A percentile compares a stretch with the other conserved stretches of the same genome.
These are phyloP conservation scores for Euphorbia tirucalli DNA, from an alignment of 345 rosid species.

Conservation along the genomic window DNA sequence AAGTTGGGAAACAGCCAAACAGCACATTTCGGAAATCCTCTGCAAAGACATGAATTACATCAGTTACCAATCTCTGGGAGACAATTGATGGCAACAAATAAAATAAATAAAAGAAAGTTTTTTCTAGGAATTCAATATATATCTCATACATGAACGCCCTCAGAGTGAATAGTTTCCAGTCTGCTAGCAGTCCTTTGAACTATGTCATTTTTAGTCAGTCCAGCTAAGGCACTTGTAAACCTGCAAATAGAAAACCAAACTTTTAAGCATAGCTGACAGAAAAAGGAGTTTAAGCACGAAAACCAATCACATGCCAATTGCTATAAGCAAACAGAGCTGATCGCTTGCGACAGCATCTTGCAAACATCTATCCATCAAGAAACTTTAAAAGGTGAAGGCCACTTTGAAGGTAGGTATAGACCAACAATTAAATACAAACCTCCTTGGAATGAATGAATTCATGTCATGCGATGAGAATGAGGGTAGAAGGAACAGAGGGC, in stretches of 20 bases:
- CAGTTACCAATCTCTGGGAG: background rate
- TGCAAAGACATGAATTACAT: conserved; percentile 41
- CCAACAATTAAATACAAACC: background rate
- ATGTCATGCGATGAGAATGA: too few species aligned
- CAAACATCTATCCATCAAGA: background rate
- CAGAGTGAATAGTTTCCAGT: conserved; percentile 89
- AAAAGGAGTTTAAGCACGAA: background rate
- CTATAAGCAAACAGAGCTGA: background rate
- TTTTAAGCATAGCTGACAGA: background rate
- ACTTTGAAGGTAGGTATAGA: background rate
- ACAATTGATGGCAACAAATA: background rate
- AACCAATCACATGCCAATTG: background rate
- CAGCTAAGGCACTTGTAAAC: conserved; percentile 73
- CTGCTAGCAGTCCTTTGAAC: conserved; percentile 82
- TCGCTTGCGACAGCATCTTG: background rate
- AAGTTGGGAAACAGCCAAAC: conserved; percentile 79
- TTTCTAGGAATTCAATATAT: conserved; percentile 15
- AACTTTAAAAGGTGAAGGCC: conserved; percentile 1
- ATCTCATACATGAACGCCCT: conserved; percentile 86
- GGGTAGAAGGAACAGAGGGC: too few species aligned
- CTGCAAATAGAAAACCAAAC: conserved; percentile 40
- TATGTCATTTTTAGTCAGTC: conserved; percentile 59
- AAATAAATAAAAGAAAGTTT: background rate
- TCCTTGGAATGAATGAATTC: background rate
- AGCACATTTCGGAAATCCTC: conserved; percentile 95